Evolutionary conservation across 169 alveolate genomes (phyloP), one percentile per base, ranked within the genome.

Genomic region (Babesia gibsoni): DNA sequence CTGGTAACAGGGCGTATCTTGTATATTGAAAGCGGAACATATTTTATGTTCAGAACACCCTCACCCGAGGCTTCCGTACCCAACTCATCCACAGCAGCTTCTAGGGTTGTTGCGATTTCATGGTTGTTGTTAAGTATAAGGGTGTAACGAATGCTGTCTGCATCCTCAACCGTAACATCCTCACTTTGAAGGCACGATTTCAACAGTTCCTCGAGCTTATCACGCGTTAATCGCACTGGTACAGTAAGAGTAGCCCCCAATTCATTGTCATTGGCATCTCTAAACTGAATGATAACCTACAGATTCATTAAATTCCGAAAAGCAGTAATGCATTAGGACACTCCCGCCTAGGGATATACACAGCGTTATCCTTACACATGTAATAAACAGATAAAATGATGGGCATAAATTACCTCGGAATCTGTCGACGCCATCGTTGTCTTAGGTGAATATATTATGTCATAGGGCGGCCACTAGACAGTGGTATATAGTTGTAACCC

Each of bases 1-100:
- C 97, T 84, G 2, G 94, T 90, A 56, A 94, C 91, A 9, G 95
- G 96, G 22, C 95, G 80, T 16, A 95, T 93, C 45, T 84, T 84
- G 85, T 91, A 94, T 20, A 90, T 84, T 41, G 90, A 82, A 46
- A 89, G 78, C 3, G 95, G 95, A 20, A 89, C 63, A 67, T 91
- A 91, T 41, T 82, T 90, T 39, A 91, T 89, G 30, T 80, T 84
- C 43, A 89, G 72, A 33, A 89, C 85, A 43, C 70, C 80, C 46
- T 91, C 95, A 23, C 93, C 90, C 46, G 93, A 84, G 52, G 70
- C 65, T 29, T 69, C 68, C 36, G 73, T 84, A 50, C 67, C 65
- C 37, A 81, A 57, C n/a, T 43, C 64, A 18, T 56, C 50, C 22
- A 88, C 59, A 0, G 93, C 77, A 3, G 79, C 88, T 52, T 83